Conservation (phyloP, 1,139 yeast genomes). For the Saccharomycopsis hybrid region DNA sequence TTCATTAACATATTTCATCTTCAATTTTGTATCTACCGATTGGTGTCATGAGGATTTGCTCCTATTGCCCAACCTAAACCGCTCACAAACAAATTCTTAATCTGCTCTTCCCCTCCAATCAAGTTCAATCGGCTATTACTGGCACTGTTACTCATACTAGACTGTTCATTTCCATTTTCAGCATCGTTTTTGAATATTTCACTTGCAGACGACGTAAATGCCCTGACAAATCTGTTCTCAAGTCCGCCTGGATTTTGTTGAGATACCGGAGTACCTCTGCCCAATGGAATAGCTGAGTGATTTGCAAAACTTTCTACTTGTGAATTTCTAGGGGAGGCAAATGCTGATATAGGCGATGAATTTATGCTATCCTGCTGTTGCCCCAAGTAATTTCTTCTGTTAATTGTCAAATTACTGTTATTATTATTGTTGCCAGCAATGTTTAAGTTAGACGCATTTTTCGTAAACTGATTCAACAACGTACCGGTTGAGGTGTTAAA, state of each 20-base stretch:
- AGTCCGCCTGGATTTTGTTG: too few species aligned
- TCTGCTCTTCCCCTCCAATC: constrained; percentile 16
- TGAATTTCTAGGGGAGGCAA: constrained; percentile 17
- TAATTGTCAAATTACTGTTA: constrained; percentile 5
- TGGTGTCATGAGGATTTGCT: constrained; percentile 14
- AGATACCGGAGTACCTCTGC: background rate
- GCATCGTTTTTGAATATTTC: constrained; percentile 18
- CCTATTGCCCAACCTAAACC: constrained; percentile 20
- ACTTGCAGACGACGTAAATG: constrained; percentile 21
- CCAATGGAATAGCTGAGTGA: constrained; percentile 1
- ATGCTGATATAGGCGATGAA: constrained; percentile 17
- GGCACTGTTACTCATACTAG: background rate
- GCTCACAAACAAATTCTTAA: constrained; percentile 19
- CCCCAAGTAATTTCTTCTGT: constrained; percentile 11
- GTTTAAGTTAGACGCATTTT: constrained; percentile 8
- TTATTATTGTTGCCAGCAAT: too few species aligned
- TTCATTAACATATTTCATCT: too few species aligned
- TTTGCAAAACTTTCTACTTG: constrained; percentile 7
- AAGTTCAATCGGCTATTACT: constrained; percentile 8
- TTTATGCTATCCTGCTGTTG: constrained; percentile 8
- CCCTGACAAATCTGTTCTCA: constrained; percentile 19
- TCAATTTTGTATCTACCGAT: too few species aligned
- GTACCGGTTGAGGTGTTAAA: constrained; percentile 21
- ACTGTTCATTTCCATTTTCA: background rate
- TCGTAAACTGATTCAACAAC: constrained; percentile 17